Base-by-base conservation (phyloP, 352 stramenopile genomes). In the Thalassiosira delicatula region DNA sequence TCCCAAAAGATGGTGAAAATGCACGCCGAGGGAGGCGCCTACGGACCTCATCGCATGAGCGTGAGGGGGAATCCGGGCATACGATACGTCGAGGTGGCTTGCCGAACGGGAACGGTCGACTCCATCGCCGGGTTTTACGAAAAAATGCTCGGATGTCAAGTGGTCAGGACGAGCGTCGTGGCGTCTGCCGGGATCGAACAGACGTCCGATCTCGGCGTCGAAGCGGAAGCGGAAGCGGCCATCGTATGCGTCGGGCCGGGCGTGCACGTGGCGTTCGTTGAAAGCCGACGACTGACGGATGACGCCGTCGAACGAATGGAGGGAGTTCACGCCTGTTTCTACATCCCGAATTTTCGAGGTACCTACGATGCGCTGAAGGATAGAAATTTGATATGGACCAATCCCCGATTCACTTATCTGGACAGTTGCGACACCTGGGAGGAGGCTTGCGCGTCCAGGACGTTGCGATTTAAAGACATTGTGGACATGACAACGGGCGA, bases 341-440 rank as follows among this genome's bases (percentile, higher is more conserved):
- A 91, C 59, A 66, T 81, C 11, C n/a, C 83, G 12, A 59, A 84
- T 27, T 91, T 91, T 68, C 5, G 77, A 57, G 32, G 12, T 32
- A 82, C 70, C 23, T 91, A 89, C 71, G 42, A 83, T 37, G 30
- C 30, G 30, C 54, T 91, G 12, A 65, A 77, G 30, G 51, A 62
- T 3, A 25, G 44, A 25, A 42, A 77, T 66, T 71, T 91, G 63
- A 86, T 88, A 54, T 89, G 84, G 84, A 88, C 84, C 0, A 90
- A 90, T 76, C 84, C 84, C 17, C 63, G 84, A 70, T 90, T 90
- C 49, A 79, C 65, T 11, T 68, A 86, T 73, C 70, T 90, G 21
- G 84, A 90, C 70, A 83, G 70, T 44, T 90, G 84, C 33, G 81
- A 90, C 68, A 85, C 84, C 0, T 88, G 71, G 84, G 80, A 86